phyloP scores from a whole-genome alignment of 164 flowering plant species.

The Liquidambar formosana region DNA sequence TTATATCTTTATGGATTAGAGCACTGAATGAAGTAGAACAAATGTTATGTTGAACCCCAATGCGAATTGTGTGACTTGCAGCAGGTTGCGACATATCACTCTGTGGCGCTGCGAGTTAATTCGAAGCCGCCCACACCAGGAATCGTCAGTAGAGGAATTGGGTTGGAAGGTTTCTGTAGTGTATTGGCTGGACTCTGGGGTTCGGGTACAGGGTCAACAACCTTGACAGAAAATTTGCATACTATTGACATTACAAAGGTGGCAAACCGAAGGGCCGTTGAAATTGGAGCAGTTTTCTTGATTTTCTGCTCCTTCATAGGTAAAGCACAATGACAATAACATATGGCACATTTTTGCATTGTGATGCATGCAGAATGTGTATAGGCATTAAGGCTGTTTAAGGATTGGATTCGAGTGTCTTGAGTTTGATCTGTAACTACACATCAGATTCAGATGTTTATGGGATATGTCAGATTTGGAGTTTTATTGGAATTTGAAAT shows the following conservation, averaged over 20 bases:
- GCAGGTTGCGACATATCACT: constrained; percentile 86
- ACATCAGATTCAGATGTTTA: not conserved
- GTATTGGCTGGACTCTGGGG: constrained; percentile 93
- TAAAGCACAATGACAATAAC: constrained; percentile 23
- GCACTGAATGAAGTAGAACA: no score
- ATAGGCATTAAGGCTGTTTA: not conserved
- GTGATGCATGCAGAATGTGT: not conserved
- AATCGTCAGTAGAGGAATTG: constrained; percentile 88
- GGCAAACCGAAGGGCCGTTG: constrained; percentile 72
- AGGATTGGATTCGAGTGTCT: not conserved
- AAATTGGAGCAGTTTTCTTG: constrained; percentile 68
- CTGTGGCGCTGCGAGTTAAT: constrained; percentile 56
- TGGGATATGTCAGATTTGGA: not conserved
- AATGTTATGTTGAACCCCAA: constrained; percentile 1
- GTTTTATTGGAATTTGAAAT: not conserved
- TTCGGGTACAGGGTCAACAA: constrained; percentile 83
- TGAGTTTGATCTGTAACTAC: not conserved
- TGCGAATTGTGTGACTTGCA: constrained; percentile 14
- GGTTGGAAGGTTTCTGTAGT: constrained; percentile 90
- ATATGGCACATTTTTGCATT: not conserved
- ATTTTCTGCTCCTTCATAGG: constrained; percentile 77
- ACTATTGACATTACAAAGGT: constrained; percentile 72
- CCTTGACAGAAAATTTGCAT: constrained; percentile 81
- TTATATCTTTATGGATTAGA: no score
- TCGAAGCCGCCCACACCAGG: constrained; percentile 77